Percentiles rank a stretch among this genome's conserved stretches.
phyloP scores from a whole-genome alignment of 2,329 filamentous ascomycete species.

The Amauroascus verrucosus region DNA sequence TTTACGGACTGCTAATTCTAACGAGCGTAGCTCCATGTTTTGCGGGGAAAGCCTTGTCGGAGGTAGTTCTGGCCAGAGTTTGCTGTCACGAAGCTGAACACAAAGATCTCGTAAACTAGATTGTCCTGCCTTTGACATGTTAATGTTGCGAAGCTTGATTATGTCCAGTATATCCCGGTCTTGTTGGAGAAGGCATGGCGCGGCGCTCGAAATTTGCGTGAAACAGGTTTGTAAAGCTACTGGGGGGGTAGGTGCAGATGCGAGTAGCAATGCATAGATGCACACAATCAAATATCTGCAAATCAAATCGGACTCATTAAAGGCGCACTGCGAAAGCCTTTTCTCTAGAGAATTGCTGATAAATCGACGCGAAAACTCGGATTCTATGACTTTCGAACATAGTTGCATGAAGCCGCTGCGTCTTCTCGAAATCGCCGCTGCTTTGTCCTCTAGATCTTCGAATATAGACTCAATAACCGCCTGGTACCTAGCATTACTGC shows the following conservation, averaged over 20 bases:
- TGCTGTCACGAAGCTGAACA: constrained; percentile 20
- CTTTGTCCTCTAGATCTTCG: constrained; percentile 47
- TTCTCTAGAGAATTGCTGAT: constrained; percentile 63
- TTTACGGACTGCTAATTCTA: constrained; percentile 25
- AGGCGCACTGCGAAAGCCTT: constrained; percentile 54
- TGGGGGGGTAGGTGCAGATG: constrained; percentile 23
- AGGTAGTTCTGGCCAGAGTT: constrained; percentile 20
- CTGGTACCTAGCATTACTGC: constrained; percentile 47
- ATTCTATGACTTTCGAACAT: constrained; percentile 42
- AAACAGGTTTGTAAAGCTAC: constrained; percentile 24
- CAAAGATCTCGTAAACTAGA: constrained; percentile 23
- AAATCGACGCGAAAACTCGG: constrained; percentile 44
- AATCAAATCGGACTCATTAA: constrained; percentile 46
- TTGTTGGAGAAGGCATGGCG: constrained; percentile 21
- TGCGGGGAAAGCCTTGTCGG: constrained; percentile 24
- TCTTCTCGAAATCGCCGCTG: constrained; percentile 37
- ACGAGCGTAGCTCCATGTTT: constrained; percentile 26
- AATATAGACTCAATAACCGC: constrained; percentile 47
- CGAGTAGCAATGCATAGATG: constrained; percentile 26
- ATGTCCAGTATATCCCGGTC: constrained; percentile 24
- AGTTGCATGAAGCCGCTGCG: constrained; percentile 48
- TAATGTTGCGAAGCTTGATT: constrained; percentile 17
- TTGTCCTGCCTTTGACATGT: constrained; percentile 27
- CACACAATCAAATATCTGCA: constrained; percentile 26
- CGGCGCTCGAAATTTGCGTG: constrained; percentile 25